Base-by-base conservation (phyloP, 2,329 filamentous ascomycete genomes). In the Fusarium clavum region DNA sequence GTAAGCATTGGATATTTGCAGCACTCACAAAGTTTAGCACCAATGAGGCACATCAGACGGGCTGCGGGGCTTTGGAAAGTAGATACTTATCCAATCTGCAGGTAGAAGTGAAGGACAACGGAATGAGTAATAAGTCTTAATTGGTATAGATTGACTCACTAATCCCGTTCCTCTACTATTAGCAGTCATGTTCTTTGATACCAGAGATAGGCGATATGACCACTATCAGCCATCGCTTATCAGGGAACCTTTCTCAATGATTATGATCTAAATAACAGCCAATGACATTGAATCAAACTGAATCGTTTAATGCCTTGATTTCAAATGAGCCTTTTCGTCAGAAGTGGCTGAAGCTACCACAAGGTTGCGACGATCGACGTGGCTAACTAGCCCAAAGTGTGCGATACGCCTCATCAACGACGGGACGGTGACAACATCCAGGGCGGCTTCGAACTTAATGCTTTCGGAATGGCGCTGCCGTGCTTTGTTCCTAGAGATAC, bases 311-410 rank as follows among this genome's bases (percentile, higher is more conserved):
- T 38, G 54, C n/a, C 65, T 66, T 54, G 57, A 70, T 52, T 44
- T 65, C 43, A 46, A 41, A 22, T 27, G 63, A 65, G 24, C 30
- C 45, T 64, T 63, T 49, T 49, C 59, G 44, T 48, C 60, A 44
- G 62, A 57, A 38, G 49, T 75, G 47, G 54, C 59, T 53, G 46
- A 41, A 51, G 61, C 66, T 44, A 41, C 64, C 29, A 55, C 62
- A 58, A 66, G 41, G 61, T 67, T 73, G 52, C 46, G 27, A 65
- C 48, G 54, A 67, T 73, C 43, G 58, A 71, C 49, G 44, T 67
- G 29, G 27, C 57, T 71, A 53, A 27, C 57, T 71, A 53, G 47
- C 57, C 60, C 55, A 68, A 57, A 43, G 24, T 53, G 29, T 29
- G 44, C 25, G 27, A 52, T 67, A 53, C 56, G 58, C 46, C 44